Evolutionary conservation across 2,329 filamentous ascomycete species (phyloP), one percentile per base, ranked within the genome.

Genomic region (Lomentospora prolificans): DNA sequence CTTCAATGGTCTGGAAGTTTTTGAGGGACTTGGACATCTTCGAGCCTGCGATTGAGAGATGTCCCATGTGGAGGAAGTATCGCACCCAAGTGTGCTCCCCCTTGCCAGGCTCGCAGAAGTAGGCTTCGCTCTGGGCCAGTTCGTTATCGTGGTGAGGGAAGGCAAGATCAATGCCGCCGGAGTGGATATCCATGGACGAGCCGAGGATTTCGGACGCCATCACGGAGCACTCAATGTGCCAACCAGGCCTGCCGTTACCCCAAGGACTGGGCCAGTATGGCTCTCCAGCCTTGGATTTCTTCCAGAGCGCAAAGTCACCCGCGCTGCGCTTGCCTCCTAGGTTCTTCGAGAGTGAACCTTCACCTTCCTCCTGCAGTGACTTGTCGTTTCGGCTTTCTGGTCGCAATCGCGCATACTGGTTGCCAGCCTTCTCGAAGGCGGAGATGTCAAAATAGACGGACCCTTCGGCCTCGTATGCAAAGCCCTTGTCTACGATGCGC

Each of bases 21-120:
- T 97, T 96, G 57, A 97, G 72, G 14, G 85, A 90, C 70, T 97
- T 97, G 57, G 87, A 92, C 92, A 97, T 97, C 69, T 97, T 97
- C 22, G 85, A 89, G 0, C 92, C 91, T 25, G 86, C 82, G 57
- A 97, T 96, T 4, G 69, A 71, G 51, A 96, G 72, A 67, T 97
- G 92, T 0, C 92, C 92, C 86, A 95, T 96, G 66, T 96, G 92
- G 14, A 96, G 67, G 72, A 96, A 97, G 72, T 96, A 95, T 67
- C 94, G 95, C 53, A 96, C 88, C 92, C 92, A 96, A 58, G 89
- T 89, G 62, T 81, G 77, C 62, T 78, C 75, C 50, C 68, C 71
- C 66, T 78, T 76, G 39, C 66, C 69, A 55, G 75, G 68, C 41
- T 76, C 64, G 63, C 73, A 77, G 63, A 89, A 95, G 69, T 89